Evolutionary conservation across 768 basidiomycete species (phyloP), one percentile per base, ranked within the genome.

Genomic region (Mycena filopes): DNA sequence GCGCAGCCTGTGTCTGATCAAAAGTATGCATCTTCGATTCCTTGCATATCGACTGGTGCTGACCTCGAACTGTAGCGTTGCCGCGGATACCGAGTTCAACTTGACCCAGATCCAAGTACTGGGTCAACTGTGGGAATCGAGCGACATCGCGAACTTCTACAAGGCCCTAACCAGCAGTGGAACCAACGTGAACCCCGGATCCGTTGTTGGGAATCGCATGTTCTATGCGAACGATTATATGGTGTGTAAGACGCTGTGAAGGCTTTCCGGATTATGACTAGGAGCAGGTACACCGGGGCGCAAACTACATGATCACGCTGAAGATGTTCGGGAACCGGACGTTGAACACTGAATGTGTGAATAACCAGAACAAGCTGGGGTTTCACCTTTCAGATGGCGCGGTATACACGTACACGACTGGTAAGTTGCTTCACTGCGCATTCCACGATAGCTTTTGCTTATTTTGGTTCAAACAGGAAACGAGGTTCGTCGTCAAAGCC

Each of bases 371-470:
- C 46, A 79, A 77, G 2, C 71, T 79, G 21, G 84, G 83, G 1
- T 85, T 86, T 73, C 86, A 87, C 63, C 74, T 87, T 2, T 75
- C 83, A 2, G 83, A 86, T 54, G 86, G 86, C 2, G 79, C 81
- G 0, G 68, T 82, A 12, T 86, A 84, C 70, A 85, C 82, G 0
- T 85, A 86, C 29, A 69, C 63, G 7, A 62, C 55, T 16, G 68
- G 68, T 66, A 38, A 54, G n/a, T n/a, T 20, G 18, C 20, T 21
- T 8, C 11, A n/a, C n/a, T 10, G 16, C 26, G 13, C 31, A 9
- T 56, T 15, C 23, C 4, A 2, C n/a, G 23, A 20, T 3, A n/a
- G 16, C 26, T 49, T 46, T 9, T 33, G 21, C 60, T 29, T 43
- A 15, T 3, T 28, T 55, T 16, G 7, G 28, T 55, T 31, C 18